Base-by-base conservation (phyloP, 345 rosid species). In the Citrus mangshanensis region DNA sequence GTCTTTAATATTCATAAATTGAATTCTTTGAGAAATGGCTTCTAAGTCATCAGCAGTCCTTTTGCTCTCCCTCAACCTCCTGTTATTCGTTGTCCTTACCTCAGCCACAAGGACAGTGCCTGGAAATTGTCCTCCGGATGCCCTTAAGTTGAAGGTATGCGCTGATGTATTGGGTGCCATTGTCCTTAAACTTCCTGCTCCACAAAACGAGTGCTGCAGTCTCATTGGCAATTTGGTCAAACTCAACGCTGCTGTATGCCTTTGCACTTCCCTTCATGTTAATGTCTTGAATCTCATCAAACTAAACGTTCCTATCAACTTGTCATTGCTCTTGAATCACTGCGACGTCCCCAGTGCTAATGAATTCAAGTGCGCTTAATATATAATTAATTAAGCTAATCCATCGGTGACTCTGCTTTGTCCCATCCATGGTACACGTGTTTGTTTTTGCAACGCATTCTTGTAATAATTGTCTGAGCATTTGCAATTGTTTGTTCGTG, bases 311-410 rank as follows among this genome's bases (percentile, higher is more conserved):
- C 91, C 96, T 0, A 71, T 89, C 77, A 81, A 85, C 21, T 68
- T 92, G 75, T 86, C 86, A 76, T 82, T 93, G 81, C 69, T 92
- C 7, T 81, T 92, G 81, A 90, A 89, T 77, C 80, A 84, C 74
- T 92, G 95, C 66, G 59, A 78, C 30, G 85, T 89, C 16, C 66
- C 92, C 95, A 42, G 49, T 3, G 2, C 49, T 3, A 63, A 81
- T 9, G 94, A 89, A 28, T 93, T 88, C 87, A 77, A 86, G 61
- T 93, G 93, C 78, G 83, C 79, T 4, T 81, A 64, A 78, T 51
- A 16, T 16, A 51, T 51, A 16, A 51, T 42, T 42, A 42, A 42
- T 42, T 42, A 42, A 42, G 49, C 56, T 51, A 2, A 13, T 51
- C 55, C 55, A 49, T 49, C 55, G 55, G 55, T 14, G 55, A 49